Evolutionary conservation across 305 asterid genomes (phyloP), one percentile per base, ranked within the genome.

Genomic region (Striga hermonthica): DNA sequence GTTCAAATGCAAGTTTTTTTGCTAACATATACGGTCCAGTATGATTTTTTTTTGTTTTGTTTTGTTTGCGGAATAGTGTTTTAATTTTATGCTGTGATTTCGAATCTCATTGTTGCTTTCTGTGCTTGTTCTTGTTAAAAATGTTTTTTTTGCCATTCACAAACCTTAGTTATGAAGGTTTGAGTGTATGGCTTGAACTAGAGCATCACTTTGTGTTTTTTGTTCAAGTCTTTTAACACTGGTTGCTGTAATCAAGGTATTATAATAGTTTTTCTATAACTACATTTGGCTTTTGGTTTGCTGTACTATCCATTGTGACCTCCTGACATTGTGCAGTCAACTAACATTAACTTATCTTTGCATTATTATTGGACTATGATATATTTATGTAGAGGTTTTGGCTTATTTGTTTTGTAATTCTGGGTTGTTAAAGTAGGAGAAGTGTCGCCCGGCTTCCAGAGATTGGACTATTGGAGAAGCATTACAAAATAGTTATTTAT

Each of bases 191-290:
- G 58, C 16, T 59, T 74, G 71, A 67, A 49, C 66, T 70, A 54
- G 59, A 64, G 69, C 66, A 43, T 66, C 35, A n/a, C 16, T 35
- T 55, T 56, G 63, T 62, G 22, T 74, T 22, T 61, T 50, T 31
- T 41, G 54, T 64, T 44, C 34, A 56, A 64, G 64, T 52, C 54
- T 66, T 50, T 28, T 13, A 31, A 14, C 48, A 5, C 61, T 55
- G 78, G 64, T 57, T 74, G 69, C 61, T 34, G 74, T 47, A 59
- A 57, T 49, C 57, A 35, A 40, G 68, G 67, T 61, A 47, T 62
- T 50, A 65, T 58, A 71, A 67, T 35, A 61, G 73, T 49, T 65
- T 28, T 36, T 72, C 49, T 52, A 1, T 64, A 35, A 63, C 48
- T 63, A 16, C 15, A 14, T 40, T 60, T 55, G 49, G 60, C 44